These are phyloP conservation scores for Ustilago lituana DNA, from an alignment of 1,284 basidiomycete genomes.

Conservation along the genomic window DNA sequence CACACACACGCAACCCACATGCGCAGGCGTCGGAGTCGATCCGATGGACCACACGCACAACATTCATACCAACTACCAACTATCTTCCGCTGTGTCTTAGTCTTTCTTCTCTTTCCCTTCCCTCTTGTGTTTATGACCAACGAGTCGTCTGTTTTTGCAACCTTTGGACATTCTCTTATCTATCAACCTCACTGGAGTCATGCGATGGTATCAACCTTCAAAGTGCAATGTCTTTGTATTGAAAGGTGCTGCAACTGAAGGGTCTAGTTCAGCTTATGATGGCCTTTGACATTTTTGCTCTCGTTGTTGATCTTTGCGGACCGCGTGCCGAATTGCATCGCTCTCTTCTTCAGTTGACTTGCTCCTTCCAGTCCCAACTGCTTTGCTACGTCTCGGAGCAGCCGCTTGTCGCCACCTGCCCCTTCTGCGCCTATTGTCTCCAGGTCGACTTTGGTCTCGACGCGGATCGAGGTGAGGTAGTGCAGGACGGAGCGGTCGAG, in stretches of 20 bases:
- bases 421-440: constrained; percentile 9
- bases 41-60: constrained; percentile 1
- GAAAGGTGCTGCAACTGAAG: too few relatives aligned
- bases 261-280: constrained; percentile 37
- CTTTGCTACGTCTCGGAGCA: constrained; percentile 73
- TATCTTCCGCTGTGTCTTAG: too few relatives aligned
- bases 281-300: constrained; percentile 64
- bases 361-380: constrained; percentile 69
- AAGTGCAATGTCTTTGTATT: not conserved
- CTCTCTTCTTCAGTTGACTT: constrained; percentile 79
- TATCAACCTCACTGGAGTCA: too few relatives aligned
- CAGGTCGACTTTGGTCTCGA: constrained; percentile 80
- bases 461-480: constrained; percentile 76
- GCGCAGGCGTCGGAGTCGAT: not conserved
- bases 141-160: not conserved
- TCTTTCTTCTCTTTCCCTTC: not conserved
- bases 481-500: constrained; percentile 45
- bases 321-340: constrained; percentile 94
- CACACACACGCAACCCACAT: not conserved
- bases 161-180: constrained; percentile 13
- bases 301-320: constrained; percentile 85
- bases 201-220: too few relatives aligned
- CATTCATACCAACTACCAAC: too few relatives aligned
- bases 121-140: too few relatives aligned
- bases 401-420: constrained; percentile 83